Evolutionary conservation across 2,329 filamentous ascomycete species (phyloP), one percentile per base, ranked within the genome.

Genomic region (Clonostachys rosea): DNA sequence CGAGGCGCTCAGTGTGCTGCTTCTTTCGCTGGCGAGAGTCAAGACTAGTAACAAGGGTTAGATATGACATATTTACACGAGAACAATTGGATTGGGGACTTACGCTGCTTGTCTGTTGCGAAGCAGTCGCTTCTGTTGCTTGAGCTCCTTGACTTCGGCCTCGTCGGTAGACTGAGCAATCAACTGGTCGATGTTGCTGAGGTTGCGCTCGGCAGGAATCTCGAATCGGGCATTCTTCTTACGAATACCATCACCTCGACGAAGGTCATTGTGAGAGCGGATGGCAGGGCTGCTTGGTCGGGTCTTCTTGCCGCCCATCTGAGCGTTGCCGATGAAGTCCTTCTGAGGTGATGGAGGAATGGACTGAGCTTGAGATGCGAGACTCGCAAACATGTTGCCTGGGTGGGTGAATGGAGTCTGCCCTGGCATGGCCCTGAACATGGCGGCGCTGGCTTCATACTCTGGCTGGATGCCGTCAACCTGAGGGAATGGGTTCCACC

Each of bases 171-270:
- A 92, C 68, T 89, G 84, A 46, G 86, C 79, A 67, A 99, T 97
- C 61, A 97, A 78, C 51, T 89, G 80, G 67, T 99, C 94, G 69
- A 99, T 97, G 71, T 95, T 97, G 75, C 81, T 85, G 57, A 99
- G 81, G 61, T 91, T 97, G 52, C 91, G 83, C 71, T 96, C 94
- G 41, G 89, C 84, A 10, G 94, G 94, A 56, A 99, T 99, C 62
- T 97, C 92, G 68, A 97, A 96, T 56, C 92, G 87, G 54, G 91
- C 91, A 62, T 97, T 99, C 86, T 97, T 97, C 84, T 99, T 99
- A 60, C 94, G 83, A 67, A 97, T 95, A 51, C 94, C 90, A 57
- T 95, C 91, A 48, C 89, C 84, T 56, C 89, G 81, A 52, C 83
- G 78, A 66, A 89, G 74, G 47, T 91, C 86, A 51, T 91, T 90